These are phyloP conservation scores for Cercospora citrullina DNA, from an alignment of 2,329 filamentous ascomycete species.

Conservation along the genomic window DNA sequence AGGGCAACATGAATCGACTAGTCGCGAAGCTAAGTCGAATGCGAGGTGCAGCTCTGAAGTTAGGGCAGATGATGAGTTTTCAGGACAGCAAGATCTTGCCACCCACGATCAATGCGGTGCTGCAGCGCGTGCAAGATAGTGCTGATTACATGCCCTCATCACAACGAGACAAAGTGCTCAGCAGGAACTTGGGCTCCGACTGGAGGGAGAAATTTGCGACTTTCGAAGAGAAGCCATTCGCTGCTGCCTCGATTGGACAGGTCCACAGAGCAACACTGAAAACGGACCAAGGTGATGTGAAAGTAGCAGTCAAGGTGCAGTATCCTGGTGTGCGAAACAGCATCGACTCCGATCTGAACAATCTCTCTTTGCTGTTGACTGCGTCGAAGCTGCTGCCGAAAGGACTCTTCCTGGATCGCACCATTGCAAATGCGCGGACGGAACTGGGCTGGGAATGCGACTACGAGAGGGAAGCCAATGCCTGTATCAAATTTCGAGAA, in stretches of 20 bases:
- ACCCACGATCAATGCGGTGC: constrained; percentile 77
- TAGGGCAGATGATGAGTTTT: constrained; percentile 98
- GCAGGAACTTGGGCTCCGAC: constrained; percentile 72
- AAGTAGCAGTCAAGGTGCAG: constrained; percentile 93
- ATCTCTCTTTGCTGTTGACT: constrained; percentile 84
- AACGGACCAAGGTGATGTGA: constrained; percentile 70
- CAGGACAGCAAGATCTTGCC: constrained; percentile 97
- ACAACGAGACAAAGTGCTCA: constrained; percentile 83
- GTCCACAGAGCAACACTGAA: constrained; percentile 84
- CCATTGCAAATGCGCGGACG: constrained; percentile 88
- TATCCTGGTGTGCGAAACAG: constrained; percentile 95
- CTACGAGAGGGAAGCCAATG: constrained; percentile 84
- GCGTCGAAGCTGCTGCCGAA: constrained; percentile 87
- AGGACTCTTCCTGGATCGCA: constrained; percentile 93
- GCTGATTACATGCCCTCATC: constrained; percentile 98
- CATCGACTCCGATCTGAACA: constrained; percentile 94
- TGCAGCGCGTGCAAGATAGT: constrained; percentile 92
- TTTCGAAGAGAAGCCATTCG: constrained; percentile 90
- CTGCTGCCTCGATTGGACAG: constrained; percentile 94
- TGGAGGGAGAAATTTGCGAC: constrained; percentile 82
- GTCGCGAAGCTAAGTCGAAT: constrained; percentile 92
- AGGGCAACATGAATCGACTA: constrained; percentile 87
- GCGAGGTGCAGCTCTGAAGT: constrained; percentile 93
- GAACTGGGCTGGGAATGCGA: constrained; percentile 98
- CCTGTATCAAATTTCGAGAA: constrained; percentile 69